Evolutionary conservation across 2,329 filamentous ascomycete genomes (phyloP).

Genomic region (Colletotrichum filicis): DNA sequence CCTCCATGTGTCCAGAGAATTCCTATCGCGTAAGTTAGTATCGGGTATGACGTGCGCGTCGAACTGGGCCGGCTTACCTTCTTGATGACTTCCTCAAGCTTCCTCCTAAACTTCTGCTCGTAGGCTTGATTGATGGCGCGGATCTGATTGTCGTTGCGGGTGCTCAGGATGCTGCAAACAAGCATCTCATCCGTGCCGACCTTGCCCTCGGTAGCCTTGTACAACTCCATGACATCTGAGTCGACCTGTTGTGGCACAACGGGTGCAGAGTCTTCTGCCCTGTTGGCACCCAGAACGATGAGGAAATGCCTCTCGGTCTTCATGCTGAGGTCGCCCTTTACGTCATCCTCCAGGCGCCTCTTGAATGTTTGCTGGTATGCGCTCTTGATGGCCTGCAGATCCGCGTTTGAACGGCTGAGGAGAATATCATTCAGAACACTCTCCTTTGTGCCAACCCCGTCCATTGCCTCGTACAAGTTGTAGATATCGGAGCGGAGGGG

Average conservation of each 20-base stretch:
- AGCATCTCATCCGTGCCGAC: conserved; percentile 78
- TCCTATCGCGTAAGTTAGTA: conserved; percentile 56
- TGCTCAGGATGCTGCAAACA: conserved; percentile 82
- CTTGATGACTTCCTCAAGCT: conserved; percentile 79
- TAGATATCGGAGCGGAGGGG: conserved; percentile 82
- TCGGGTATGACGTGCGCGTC: background rate
- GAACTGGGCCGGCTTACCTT: conserved; percentile 58
- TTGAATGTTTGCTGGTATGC: conserved; percentile 77
- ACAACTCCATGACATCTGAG: conserved; percentile 79
- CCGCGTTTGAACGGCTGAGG: conserved; percentile 85
- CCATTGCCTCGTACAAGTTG: conserved; percentile 76
- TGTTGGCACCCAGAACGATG: conserved; percentile 79
- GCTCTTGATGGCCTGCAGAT: conserved; percentile 86
- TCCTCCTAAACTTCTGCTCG: conserved; percentile 74
- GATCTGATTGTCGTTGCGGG: conserved; percentile 83
- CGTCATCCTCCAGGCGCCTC: conserved; percentile 74
- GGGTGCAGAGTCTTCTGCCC: conserved; percentile 82
- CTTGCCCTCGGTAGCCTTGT: conserved; percentile 80
- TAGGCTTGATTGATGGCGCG: conserved; percentile 84
- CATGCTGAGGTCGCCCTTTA: conserved; percentile 83
- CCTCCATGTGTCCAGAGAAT: conserved; percentile 93
- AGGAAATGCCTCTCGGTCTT: conserved; percentile 89
- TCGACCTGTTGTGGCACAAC: conserved; percentile 80
- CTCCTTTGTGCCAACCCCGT: conserved; percentile 88
- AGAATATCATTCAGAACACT: conserved; percentile 86